Conservation (phyloP, 2,329 filamentous ascomycete genomes). For the Zasmidium angulare region DNA sequence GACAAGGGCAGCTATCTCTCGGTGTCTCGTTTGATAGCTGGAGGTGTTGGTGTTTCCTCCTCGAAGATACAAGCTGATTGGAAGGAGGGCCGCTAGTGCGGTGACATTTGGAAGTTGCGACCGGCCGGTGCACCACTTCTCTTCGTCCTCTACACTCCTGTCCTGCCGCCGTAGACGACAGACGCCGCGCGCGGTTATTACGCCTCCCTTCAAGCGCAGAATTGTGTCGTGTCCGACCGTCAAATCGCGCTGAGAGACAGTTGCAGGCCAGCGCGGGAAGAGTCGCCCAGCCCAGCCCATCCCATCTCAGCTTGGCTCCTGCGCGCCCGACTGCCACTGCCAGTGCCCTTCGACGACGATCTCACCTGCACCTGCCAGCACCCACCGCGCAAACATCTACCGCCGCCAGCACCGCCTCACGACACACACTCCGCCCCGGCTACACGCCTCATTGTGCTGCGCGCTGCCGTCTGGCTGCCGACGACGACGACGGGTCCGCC, state of each 20-base stretch:
- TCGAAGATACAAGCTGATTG: not conserved
- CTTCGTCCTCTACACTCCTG: not conserved
- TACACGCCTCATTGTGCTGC: too few species aligned
- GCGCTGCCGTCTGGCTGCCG: too few species aligned
- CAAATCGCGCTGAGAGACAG: too few species aligned
- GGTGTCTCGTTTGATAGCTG: not conserved
- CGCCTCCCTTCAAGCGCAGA: not conserved
- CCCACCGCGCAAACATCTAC: too few species aligned
- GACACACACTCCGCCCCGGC: too few species aligned
- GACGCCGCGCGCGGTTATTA: not conserved
- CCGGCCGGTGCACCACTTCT: not conserved
- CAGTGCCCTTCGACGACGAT: too few species aligned
- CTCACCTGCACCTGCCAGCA: too few species aligned
- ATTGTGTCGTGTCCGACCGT: too few species aligned
- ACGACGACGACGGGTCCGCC: not conserved
- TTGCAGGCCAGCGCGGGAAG: too few species aligned
- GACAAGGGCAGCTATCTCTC: not conserved
- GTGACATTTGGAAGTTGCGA: not conserved
- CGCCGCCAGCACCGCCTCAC: too few species aligned
- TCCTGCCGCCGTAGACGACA: not conserved
- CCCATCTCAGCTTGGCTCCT: not conserved
- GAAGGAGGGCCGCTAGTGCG: not conserved
- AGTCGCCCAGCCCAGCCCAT: not conserved
- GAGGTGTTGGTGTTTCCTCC: not conserved
- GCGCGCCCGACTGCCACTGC: too few species aligned